Evolutionary conservation across 192 early-diverging fungal genomes (phyloP).

Genomic region (Linnemannia schmuckeri): DNA sequence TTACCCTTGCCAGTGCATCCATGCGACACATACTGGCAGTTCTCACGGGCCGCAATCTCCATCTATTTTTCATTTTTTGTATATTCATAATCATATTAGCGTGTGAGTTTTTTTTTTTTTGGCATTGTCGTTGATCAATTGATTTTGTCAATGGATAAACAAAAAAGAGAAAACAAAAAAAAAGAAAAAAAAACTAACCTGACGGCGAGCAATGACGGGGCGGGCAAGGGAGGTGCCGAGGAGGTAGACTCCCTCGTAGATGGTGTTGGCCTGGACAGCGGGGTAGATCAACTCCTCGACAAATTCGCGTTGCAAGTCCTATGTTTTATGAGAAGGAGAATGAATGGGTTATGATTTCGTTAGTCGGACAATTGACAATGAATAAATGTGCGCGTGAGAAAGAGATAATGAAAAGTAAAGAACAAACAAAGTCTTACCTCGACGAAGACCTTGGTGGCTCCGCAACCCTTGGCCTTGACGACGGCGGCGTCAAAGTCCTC

Average conservation of each 20-base stretch:
- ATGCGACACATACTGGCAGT: slow-evolving; percentile 97
- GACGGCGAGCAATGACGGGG: slow-evolving; percentile 90
- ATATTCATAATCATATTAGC: neutral
- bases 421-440: slow-evolving; percentile 69
- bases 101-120: neutral
- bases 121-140: too few species aligned
- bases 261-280: slow-evolving; percentile 93
- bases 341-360: neutral
- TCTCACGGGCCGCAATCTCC: slow-evolving; percentile 92
- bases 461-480: slow-evolving; percentile 92
- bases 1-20: slow-evolving; percentile 99
- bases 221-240: slow-evolving; percentile 98
- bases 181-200: slow-evolving; percentile 51
- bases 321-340: neutral
- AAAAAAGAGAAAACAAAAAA: neutral
- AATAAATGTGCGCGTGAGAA: too few species aligned
- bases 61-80: slow-evolving; percentile 70
- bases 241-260: slow-evolving; percentile 97
- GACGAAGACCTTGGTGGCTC: slow-evolving; percentile 94
- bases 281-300: slow-evolving; percentile 95
- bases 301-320: slow-evolving; percentile 94
- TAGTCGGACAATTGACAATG: neutral
- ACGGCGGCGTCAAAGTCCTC: slow-evolving; percentile 97
- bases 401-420: neutral
- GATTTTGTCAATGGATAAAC: neutral